Base-by-base conservation (phyloP, 140 eudicot genomes). In the Ambrosia hybrid region DNA sequence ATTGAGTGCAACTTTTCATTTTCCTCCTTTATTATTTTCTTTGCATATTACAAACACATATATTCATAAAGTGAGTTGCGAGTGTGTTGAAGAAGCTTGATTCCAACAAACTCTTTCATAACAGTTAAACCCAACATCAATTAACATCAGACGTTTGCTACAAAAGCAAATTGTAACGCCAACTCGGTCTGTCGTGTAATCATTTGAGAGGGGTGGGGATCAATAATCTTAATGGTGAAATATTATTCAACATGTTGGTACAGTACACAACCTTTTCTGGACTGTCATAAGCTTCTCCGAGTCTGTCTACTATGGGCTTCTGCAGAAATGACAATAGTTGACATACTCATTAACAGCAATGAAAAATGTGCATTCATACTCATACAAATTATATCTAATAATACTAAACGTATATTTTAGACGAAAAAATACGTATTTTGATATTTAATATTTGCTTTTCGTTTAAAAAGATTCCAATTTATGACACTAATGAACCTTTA, bases 231-330 rank as follows among this genome's bases (percentile, higher is more conserved):
- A 21, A 21, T 21, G 30, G 30, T 21, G 30, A 21, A 21, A 21
- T 21, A 21, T 21, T 21, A 21, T 21, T 21, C 30, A 21, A 38
- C 17, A 17, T 9, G 67, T 6, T 39, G 33, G 11, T 1, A 52
- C 48, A 16, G 43, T 15, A 66, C 84, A 3, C 17, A 68, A 89
- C 98, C 97, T 93, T 90, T 66, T 82, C 87, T 63, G 89, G 94
- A 78, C 81, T 86, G 73, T 93, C 98, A 71, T 87, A 93, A 52
- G 98, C 97, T 82, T 93, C 98, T 77, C 94, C 96, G 65, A 93
- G 97, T 77, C 89, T 85, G 87, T 93, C 95, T 66, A 86, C 79
- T 70, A 93, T 88, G 46, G 98, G 98, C 81, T 90, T 93, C 97
- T 92, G 95, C 83, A 80, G 11, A 51, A 70, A 62, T 61, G 76